Percentiles rank a stretch among this genome's conserved stretches.
Conservation (phyloP, 257 asterid species). For the Solanum stenotomum region DNA sequence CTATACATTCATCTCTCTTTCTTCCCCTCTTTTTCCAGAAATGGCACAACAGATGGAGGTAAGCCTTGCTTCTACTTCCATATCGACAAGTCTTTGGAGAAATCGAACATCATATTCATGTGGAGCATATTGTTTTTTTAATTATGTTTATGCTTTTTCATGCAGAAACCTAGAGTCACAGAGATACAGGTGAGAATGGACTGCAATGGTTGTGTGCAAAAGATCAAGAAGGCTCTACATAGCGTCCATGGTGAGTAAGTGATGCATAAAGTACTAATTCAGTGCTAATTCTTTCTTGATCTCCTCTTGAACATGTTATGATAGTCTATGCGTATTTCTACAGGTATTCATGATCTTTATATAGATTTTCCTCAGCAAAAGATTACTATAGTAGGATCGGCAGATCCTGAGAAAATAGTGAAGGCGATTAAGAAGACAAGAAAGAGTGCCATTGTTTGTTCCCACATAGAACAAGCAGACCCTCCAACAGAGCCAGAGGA, state of each 20-base stretch:
- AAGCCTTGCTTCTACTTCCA: background rate
- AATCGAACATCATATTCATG: background rate
- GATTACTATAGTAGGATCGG: conserved; percentile 68
- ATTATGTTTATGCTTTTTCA: background rate
- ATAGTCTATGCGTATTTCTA: background rate
- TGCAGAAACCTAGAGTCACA: conserved; percentile 8
- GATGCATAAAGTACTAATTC: background rate
- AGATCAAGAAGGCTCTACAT: conserved; percentile 69
- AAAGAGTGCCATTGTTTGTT: conserved; percentile 61
- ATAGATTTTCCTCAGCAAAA: conserved; percentile 71
- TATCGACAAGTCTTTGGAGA: background rate
- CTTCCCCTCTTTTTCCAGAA: background rate
- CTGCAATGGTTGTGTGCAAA: conserved; percentile 81
- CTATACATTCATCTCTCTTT: conserved; percentile 10
- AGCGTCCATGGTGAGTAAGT: conserved; percentile 52
- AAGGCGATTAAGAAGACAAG: conserved; percentile 75
- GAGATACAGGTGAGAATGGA: conserved; percentile 82
- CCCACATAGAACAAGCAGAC: conserved; percentile 55
- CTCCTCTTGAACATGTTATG: background rate
- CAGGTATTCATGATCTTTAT: conserved; percentile 66
- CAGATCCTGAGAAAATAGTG: conserved; percentile 62
- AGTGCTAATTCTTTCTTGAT: background rate
- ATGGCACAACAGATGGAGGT: conserved; percentile 54
- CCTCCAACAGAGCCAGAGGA: conserved; percentile 31
- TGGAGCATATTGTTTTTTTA: background rate